Percentiles rank a stretch among this genome's conserved stretches.
Evolutionary conservation across 345 rosid species (phyloP).

Genomic region (Dovyalis caffra): DNA sequence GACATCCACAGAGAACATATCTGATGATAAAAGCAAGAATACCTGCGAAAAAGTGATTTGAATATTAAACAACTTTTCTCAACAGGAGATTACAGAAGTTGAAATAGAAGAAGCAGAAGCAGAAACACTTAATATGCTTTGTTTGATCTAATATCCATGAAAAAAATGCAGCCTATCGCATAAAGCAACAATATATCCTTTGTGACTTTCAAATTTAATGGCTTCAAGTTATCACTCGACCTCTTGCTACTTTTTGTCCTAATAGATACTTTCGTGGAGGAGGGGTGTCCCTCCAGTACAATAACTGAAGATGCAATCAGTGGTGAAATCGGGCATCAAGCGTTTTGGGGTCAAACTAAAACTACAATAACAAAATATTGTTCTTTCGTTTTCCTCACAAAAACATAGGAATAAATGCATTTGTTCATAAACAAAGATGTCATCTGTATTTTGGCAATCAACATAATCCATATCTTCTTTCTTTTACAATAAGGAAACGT

Average conservation of each 20-base stretch:
- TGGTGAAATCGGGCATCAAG: too few relatives aligned
- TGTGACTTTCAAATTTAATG: too few relatives aligned
- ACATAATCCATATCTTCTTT: background rate
- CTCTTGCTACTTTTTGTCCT: too few relatives aligned
- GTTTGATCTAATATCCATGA: background rate
- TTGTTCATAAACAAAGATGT: too few relatives aligned
- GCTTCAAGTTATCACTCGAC: too few relatives aligned
- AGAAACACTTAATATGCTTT: background rate
- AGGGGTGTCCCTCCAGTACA: too few relatives aligned
- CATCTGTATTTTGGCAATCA: background rate
- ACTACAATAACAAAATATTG: too few relatives aligned
- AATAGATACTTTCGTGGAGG: too few relatives aligned
- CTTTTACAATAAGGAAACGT: slow-evolving; percentile 11
- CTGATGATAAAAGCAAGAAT: slow-evolving; percentile 79
- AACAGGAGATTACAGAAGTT: background rate
- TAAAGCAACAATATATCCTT: background rate
- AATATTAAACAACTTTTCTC: background rate
- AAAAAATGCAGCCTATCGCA: background rate
- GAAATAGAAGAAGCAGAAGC: background rate
- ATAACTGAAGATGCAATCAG: too few relatives aligned
- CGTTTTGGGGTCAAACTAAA: too few relatives aligned
- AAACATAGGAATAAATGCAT: too few relatives aligned
- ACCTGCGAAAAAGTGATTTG: slow-evolving; percentile 44
- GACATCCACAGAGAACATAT: slow-evolving; percentile 94
- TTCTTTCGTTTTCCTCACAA: too few relatives aligned